Conservation (phyloP, 306 rosid genomes). For the Glycine soja region DNA sequence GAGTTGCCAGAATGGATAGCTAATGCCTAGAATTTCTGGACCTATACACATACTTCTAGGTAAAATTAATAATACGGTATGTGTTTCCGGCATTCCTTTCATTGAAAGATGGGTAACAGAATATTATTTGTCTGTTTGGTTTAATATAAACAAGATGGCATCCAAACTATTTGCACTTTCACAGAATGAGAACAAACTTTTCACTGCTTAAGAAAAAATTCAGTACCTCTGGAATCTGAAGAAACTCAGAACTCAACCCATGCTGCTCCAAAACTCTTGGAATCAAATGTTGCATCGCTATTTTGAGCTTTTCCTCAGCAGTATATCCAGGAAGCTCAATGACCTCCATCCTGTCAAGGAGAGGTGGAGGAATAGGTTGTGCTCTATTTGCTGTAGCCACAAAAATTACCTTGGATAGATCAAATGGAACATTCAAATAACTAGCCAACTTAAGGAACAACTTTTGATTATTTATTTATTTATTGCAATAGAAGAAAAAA, state of each 20-base stretch:
- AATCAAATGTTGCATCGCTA: constrained; percentile 90
- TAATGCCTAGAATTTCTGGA: constrained; percentile 28
- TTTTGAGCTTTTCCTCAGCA: constrained; percentile 91
- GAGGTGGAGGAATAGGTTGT: constrained; percentile 94
- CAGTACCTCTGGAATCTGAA: constrained; percentile 92
- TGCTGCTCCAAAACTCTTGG: constrained; percentile 97
- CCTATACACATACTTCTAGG: neutral
- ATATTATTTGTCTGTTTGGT: constrained; percentile 14
- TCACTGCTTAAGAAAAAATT: constrained; percentile 17
- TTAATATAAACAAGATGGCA: neutral
- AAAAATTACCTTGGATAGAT: constrained; percentile 91
- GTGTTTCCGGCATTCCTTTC: constrained; percentile 21
- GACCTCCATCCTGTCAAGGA: constrained; percentile 98
- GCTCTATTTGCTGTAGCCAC: constrained; percentile 96
- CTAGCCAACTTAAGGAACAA: constrained; percentile 73
- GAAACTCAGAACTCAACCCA: constrained; percentile 85
- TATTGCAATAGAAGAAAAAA: constrained; percentile 16
- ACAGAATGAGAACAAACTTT: constrained; percentile 31
- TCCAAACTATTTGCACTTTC: constrained; percentile 30
- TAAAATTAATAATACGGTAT: constrained; percentile 7
- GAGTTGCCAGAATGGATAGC: constrained; percentile 5
- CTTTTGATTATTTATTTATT: constrained; percentile 19
- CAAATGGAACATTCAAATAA: constrained; percentile 97
- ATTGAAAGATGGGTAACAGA: constrained; percentile 10
- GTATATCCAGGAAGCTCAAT: constrained; percentile 99